Percentiles rank a stretch among this genome's conserved stretches.
Evolutionary conservation across 2,329 filamentous ascomycete species (phyloP).

Genomic region (Neopestalotiopsis rosae): DNA sequence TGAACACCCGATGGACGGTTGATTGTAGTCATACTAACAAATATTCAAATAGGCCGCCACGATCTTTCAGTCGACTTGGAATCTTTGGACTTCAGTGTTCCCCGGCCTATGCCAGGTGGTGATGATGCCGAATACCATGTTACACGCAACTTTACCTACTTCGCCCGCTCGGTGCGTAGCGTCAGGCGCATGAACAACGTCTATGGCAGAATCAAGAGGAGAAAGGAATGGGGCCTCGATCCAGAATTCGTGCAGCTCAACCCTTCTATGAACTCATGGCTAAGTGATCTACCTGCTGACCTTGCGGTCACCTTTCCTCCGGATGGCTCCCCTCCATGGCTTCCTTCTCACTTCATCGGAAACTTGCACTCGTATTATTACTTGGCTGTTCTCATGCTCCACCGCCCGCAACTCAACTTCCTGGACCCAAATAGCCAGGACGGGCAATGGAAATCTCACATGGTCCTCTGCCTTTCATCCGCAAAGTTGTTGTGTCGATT

Average conservation of each 20-base stretch:
- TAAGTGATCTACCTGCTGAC: conserved; percentile 77
- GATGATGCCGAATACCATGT: conserved; percentile 78
- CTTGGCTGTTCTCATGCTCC: conserved; percentile 82
- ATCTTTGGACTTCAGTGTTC: conserved; percentile 76
- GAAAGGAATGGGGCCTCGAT: conserved; percentile 85
- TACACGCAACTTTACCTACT: conserved; percentile 84
- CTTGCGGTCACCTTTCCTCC: conserved; percentile 77
- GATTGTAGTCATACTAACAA: not conserved
- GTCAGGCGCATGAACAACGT: conserved; percentile 78
- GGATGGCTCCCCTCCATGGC: conserved; percentile 81
- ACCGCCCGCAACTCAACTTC: conserved; percentile 83
- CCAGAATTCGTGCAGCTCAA: conserved; percentile 83
- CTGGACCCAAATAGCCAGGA: conserved; percentile 74
- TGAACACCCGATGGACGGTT: no score
- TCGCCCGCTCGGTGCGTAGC: conserved; percentile 77
- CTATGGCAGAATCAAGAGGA: conserved; percentile 73
- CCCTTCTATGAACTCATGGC: conserved; percentile 76
- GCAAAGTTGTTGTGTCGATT: conserved; percentile 85
- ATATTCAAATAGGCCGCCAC: conserved; percentile 63
- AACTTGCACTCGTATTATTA: conserved; percentile 92
- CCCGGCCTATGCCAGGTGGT: conserved; percentile 65
- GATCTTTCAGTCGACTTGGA: conserved; percentile 79
- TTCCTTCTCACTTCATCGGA: conserved; percentile 85
- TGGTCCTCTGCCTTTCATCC: conserved; percentile 83
- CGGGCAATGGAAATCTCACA: conserved; percentile 84